Base-by-base conservation (phyloP, 78 protist species). In the Bodo saltans region DNA sequence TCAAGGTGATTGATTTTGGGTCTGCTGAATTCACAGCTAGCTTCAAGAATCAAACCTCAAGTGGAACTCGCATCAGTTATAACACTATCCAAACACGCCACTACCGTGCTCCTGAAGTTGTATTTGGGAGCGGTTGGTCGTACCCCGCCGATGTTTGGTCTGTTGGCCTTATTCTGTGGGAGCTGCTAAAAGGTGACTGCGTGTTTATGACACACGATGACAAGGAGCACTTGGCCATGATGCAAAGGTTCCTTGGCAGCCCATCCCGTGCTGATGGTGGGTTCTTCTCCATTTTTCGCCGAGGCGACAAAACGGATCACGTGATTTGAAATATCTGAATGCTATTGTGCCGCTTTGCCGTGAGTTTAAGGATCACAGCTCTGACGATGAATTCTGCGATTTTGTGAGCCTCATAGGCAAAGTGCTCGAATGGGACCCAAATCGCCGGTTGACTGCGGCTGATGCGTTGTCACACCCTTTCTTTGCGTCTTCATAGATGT, bases 101-200 rank as follows among this genome's bases (percentile, higher is more conserved):
- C 84, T 97, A 94, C 85, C 93, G 99, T 12, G 68, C 94, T 12
- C 99, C 97, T 0, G 99, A 97, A 52, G 97, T 94, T 34, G 72
- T 97, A 0, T 74, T 95, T 3, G 94, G 91, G 1, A 83, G 34
- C 3, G 33, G 39, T 35, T 88, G 78, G 60, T 1, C 38, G 28
- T 39, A 4, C 81, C 1, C 60, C n/a, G 42, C 87, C 1, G 91
- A 88, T 29, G 34, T 88, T 30, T 88, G 91, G 91, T 78, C 85
- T 11, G 30, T 82, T 78, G 92, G 42, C 79, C 88, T 80, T 74
- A 85, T 2, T 73, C 8, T 83, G 0, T 95, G 91, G 28, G 98
- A 95, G 87, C 42, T 95, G 86, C 78, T 67, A 28, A 93, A 96
- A 0, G 98, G 98, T 23, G 95, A 92, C 40, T 88, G 72, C 67